Evolutionary conservation across 768 basidiomycete genomes (phyloP), one percentile per base, ranked within the genome.

Genomic region (Pleurotus citrinopileatus): DNA sequence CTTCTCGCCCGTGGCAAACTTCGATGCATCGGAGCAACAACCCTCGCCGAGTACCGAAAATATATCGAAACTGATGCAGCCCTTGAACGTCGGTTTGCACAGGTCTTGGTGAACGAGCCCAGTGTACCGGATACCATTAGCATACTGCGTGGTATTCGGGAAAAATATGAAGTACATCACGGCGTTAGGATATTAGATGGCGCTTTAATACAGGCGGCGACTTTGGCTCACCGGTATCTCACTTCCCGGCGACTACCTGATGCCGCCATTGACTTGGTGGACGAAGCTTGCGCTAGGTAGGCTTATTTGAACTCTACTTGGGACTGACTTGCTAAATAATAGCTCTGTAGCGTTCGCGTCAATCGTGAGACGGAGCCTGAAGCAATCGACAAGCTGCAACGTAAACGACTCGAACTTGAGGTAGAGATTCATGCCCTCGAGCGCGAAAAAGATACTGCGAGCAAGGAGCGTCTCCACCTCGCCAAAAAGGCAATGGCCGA

Each of bases 281-380:
- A 97, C 55, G 94, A 97, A 67, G 93, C 93, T 45, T 91, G 91
- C 65, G 90, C 91, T 23, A 89, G 87, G 89, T 85, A 65, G 62
- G 81, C 65, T 23, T 3, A 19, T 45, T n/a, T 4, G 42, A 13
- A 8, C 19, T 26, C 28, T 15, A 20, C 42, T 54, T 12, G 32
- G 6, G 47, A n/a, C n/a, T n/a, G n/a, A n/a, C 57, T 3, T 9
- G 52, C 52, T 52, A n/a, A 55, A 34, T 29, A n/a, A n/a, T n/a
- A n/a, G n/a, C 19, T 36, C 3, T 22, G 32, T 59, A 90, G 87
- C 61, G 87, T 89, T 25, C 89, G 94, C 55, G 93, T 98, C 22
- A 91, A 91, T 23, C 86, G 93, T 38, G 96, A 99, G 73, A 98
- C 94, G 0, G 83, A 90, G 55, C 96, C 96, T 0, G 96, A 98